Evolutionary conservation across 1,284 basidiomycete species (phyloP).

Genomic region (Bondarzewia mesenterica): DNA sequence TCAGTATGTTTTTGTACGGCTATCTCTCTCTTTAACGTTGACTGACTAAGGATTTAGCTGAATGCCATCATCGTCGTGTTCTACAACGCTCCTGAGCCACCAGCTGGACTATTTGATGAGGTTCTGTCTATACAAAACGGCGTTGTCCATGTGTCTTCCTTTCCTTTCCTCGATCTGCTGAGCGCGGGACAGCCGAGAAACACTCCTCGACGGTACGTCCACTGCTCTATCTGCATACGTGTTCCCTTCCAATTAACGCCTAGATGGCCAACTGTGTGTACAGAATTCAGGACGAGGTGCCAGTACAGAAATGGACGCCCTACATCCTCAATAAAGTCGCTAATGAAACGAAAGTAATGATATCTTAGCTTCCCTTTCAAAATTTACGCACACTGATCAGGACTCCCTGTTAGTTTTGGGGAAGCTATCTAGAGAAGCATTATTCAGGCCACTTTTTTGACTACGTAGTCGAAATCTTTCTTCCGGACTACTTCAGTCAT

Average conservation of each 20-base stretch:
- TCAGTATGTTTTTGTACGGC: not conserved
- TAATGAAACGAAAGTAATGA: not conserved
- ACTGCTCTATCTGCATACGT: not conserved
- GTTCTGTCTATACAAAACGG: slow-evolving; percentile 36
- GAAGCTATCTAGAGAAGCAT: not conserved
- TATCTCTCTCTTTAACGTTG: not conserved
- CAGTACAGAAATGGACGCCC: not conserved
- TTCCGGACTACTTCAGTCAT: slow-evolving; percentile 4
- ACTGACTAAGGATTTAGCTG: not conserved
- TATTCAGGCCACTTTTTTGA: not conserved
- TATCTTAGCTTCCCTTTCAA: not conserved
- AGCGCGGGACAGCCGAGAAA: not conserved
- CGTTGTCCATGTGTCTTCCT: slow-evolving; percentile 32
- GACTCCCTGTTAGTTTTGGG: slow-evolving; percentile 7
- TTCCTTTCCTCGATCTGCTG: not conserved
- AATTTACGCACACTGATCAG: not conserved
- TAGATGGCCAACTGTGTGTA: not conserved
- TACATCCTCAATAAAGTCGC: not conserved
- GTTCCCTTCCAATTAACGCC: not conserved
- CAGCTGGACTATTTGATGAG: slow-evolving; percentile 40
- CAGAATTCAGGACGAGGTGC: not conserved
- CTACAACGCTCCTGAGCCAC: slow-evolving; percentile 43
- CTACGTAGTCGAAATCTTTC: slow-evolving; percentile 10
- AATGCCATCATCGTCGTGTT: slow-evolving; percentile 27
- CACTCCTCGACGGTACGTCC: not conserved